Base-by-base conservation (phyloP, 2,329 filamentous ascomycete genomes). In the Dactylellina haptotyla region DNA sequence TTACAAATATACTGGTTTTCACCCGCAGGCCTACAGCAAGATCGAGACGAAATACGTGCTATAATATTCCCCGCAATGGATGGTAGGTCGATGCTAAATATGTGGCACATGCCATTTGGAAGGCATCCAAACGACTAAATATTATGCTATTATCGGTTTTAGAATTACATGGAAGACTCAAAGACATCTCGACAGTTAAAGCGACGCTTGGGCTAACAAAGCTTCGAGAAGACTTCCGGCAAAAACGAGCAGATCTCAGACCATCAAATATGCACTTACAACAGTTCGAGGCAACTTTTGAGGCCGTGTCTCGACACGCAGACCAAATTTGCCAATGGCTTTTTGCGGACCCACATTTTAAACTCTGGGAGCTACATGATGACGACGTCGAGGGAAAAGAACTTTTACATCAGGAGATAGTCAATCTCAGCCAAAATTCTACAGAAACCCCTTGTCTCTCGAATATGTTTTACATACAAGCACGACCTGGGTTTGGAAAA, bases 311-410 rank as follows among this genome's bases (percentile, higher is more conserved):
- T 3, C 50, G 51, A 23, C 62, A 73, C 18, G 45, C 69, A 2
- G 69, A 66, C 16, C 61, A 66, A 34, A 65, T 73, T 3, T 73
- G 69, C 30, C 69, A 73, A 57, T 73, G 69, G 69, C 48, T 73
- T 2, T 73, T 73, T n/a, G 46, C 20, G 12, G 61, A 73, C 43
- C 30, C 26, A 12, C 54, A 62, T 39, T 73, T 53, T 16, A 41
- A 57, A 39, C n/a, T 62, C 16, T 73, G 69, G 69, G 69, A 73
- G 39, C 43, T 65, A 6, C 34, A 54, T 2, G 51, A 73, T 9
- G 16, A 26, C 14, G 45, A 61, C 20, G 16, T n/a, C 18, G 61
- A 56, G 12, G 34, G 56, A 48, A 73, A 62, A 30, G 54, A 61
- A 18, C 16, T 32, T 50, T 28, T 66, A 8, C 28, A 56, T 14